A percentile compares a stretch with the other conserved stretches of the same genome.
Evolutionary conservation across 2,329 filamentous ascomycete genomes (phyloP).

Genomic region (Aspergillus glaucus): DNA sequence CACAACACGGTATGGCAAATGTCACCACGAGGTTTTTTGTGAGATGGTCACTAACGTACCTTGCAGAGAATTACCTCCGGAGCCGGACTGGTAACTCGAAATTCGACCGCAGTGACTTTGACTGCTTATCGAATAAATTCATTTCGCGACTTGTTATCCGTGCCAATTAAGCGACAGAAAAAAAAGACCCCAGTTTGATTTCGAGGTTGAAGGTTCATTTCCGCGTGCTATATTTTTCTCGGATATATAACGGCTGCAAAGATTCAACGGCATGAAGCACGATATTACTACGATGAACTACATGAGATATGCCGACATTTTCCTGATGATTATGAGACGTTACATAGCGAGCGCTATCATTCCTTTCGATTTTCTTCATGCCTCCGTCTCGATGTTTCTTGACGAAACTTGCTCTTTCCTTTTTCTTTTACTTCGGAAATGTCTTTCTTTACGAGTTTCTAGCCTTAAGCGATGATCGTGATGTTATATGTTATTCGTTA

Average conservation of each 20-base stretch:
- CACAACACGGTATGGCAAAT: slow-evolving; percentile 74
- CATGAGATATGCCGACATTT: slow-evolving; percentile 26
- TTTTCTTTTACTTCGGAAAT: slow-evolving; percentile 7
- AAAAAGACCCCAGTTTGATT: slow-evolving; percentile 7
- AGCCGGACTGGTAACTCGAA: slow-evolving; percentile 64
- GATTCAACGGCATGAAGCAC: slow-evolving; percentile 14
- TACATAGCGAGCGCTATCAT: slow-evolving; percentile 17
- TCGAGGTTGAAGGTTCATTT: slow-evolving; percentile 13
- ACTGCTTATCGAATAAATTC: slow-evolving; percentile 95
- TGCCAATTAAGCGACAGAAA: slow-evolving; percentile 60
- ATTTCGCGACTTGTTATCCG: slow-evolving; percentile 93
- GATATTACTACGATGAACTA: slow-evolving; percentile 12
- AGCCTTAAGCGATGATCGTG: slow-evolving; percentile 10
- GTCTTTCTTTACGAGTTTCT: slow-evolving; percentile 5
- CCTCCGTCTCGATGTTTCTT: slow-evolving; percentile 14
- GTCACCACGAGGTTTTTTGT: neutral
- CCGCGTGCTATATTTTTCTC: slow-evolving; percentile 1
- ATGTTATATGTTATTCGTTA: slow-evolving; percentile 2
- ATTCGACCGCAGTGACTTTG: slow-evolving; percentile 89
- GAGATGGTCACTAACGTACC: slow-evolving; percentile 36
- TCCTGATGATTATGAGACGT: slow-evolving; percentile 16
- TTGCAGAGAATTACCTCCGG: slow-evolving; percentile 75
- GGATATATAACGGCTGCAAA: neutral
- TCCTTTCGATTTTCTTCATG: slow-evolving; percentile 13
- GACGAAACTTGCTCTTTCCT: slow-evolving; percentile 9